These are phyloP conservation scores for Echites panduratus DNA, from an alignment of 257 asterid genomes.

Conservation along the genomic window DNA sequence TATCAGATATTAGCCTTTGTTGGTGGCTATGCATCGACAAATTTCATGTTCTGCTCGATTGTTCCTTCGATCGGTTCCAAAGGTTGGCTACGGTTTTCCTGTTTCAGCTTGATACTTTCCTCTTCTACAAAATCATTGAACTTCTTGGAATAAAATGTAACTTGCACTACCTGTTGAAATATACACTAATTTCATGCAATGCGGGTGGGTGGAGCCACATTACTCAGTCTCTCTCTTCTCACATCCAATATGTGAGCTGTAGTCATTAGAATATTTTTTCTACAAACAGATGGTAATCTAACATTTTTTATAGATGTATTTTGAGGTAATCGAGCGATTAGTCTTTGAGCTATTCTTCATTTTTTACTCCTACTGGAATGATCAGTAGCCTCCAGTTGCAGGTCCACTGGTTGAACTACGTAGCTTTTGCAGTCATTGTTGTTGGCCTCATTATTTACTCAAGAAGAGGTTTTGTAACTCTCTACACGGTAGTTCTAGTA, in stretches of 20 bases:
- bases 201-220: slow-evolving; percentile 73
- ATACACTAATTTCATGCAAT: not conserved
- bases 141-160: not conserved
- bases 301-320: not conserved
- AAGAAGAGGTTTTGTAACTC: slow-evolving; percentile 35
- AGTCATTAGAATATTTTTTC: slow-evolving; percentile 49
- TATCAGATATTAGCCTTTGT: slow-evolving; percentile 43
- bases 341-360: not conserved
- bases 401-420: slow-evolving; percentile 71
- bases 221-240: slow-evolving; percentile 69
- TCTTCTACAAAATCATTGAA: not conserved
- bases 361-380: not conserved
- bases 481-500: too few species aligned
- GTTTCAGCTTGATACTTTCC: not conserved
- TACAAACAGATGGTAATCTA: slow-evolving; percentile 55
- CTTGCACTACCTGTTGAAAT: not conserved
- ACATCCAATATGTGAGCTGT: slow-evolving; percentile 90
- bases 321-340: not conserved
- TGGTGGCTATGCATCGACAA: slow-evolving; percentile 38
- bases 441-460: slow-evolving; percentile 55
- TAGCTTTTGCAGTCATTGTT: slow-evolving; percentile 50
- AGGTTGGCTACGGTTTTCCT: slow-evolving; percentile 25
- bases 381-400: slow-evolving; percentile 23
- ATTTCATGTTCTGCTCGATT: slow-evolving; percentile 50
- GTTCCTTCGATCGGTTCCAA: slow-evolving; percentile 40